Percentiles rank a stretch among this genome's conserved stretches.
Conservation (phyloP, 169 alveolate genomes). For the Theileria orientalis region DNA sequence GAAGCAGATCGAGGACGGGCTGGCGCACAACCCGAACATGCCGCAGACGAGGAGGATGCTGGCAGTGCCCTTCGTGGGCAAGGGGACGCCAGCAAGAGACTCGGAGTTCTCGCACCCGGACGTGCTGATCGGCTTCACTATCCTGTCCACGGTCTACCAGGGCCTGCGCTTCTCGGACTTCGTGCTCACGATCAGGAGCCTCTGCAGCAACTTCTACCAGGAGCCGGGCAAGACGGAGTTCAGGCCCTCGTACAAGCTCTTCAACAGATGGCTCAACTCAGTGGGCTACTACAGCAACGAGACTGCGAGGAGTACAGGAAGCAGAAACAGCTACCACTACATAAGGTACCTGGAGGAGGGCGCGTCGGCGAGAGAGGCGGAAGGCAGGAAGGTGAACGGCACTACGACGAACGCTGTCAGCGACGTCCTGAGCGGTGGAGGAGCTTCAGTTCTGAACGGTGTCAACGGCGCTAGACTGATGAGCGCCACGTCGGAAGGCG, state of each 20-base stretch:
- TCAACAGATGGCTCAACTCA: slow-evolving; percentile 50
- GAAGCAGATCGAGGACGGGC: slow-evolving; percentile 49
- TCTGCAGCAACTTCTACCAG: slow-evolving; percentile 63
- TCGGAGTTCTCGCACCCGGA: slow-evolving; percentile 92
- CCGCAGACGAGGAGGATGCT: slow-evolving; percentile 81
- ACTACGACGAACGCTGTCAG: neutral
- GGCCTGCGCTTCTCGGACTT: slow-evolving; percentile 87
- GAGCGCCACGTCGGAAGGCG: neutral
- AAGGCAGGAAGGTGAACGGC: too few relatives aligned
- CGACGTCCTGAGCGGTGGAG: neutral
- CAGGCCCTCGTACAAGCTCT: slow-evolving; percentile 41
- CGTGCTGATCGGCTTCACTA: slow-evolving; percentile 85
- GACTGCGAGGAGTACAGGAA: slow-evolving; percentile 30
- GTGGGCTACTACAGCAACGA: slow-evolving; percentile 42
- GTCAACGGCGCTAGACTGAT: neutral
- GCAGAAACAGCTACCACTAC: slow-evolving; percentile 50
- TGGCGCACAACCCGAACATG: slow-evolving; percentile 38
- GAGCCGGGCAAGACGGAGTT: slow-evolving; percentile 54
- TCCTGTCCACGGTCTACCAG: slow-evolving; percentile 83
- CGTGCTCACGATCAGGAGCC: slow-evolving; percentile 69
- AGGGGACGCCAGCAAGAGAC: slow-evolving; percentile 87
- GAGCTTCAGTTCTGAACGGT: neutral
- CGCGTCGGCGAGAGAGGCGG: slow-evolving; percentile 19
- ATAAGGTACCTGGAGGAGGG: slow-evolving; percentile 24
- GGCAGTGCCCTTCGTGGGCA: slow-evolving; percentile 91